Base-by-base conservation (phyloP, 345 rosid species). In the Psidium friedrichsthalianum region DNA sequence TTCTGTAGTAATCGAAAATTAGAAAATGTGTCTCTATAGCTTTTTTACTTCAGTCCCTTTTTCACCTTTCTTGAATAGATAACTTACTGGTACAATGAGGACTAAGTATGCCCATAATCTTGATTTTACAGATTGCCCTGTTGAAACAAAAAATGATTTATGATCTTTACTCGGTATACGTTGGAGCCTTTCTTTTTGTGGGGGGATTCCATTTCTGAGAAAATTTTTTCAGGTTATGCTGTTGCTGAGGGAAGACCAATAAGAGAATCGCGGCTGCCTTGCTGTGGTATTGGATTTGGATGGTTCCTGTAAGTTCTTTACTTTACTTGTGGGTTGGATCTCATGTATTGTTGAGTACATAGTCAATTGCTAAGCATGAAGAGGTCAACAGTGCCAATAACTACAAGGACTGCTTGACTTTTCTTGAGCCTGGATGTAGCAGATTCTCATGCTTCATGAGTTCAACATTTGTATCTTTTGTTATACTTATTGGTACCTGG, bases 161-260 rank as follows among this genome's bases (percentile, higher is more conserved):
- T 69, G 78, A 69, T 32, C 52, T 13, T 64, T 18, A 21, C 52
- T 56, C n/a, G 16, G 42, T 52, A 52, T 53, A 44, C 49, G 40
- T 13, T 40, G 20, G 51, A 64, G 24, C 15, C 51, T 36, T 54
- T 20, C 5, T 82, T 40, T 8, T 21, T 16, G 47, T 2, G 36
- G 78, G 78, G 47, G 6, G 2, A 21, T 24, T 86, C 27, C 51
- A 85, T 52, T 7, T 49, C 49, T 22, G 49, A 82, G 86, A 56
- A 54, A 85, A 14, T 69, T 36, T 61, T 84, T 85, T 82, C 88
- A 95, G 98, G 98, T 51, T 89, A 94, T 89, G 97, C 95, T 82
- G 91, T 95, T 83, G 97, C 94, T 89, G 98, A 95, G 91, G 98
- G 98, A 90, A 93, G 93, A 88, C 95, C 98, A 78, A 96, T 92